phyloP scores from a whole-genome alignment of 345 rosid genomes.

The Turritis glabra region DNA sequence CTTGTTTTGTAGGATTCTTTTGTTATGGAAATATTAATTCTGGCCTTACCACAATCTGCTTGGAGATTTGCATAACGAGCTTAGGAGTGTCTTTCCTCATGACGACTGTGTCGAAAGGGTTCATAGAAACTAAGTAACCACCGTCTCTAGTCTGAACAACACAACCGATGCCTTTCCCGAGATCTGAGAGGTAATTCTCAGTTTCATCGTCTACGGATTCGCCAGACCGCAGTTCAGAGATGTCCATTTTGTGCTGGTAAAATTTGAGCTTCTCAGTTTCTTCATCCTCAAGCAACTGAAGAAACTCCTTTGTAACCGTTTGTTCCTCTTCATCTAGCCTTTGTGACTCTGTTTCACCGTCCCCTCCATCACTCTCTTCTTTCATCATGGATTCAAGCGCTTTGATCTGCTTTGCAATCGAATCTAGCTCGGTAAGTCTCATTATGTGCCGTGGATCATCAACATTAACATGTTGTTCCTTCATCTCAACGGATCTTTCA shows the following conservation, averaged over 20 bases:
- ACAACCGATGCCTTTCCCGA: slow-evolving; percentile 84
- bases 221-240: slow-evolving; percentile 47
- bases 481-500: slow-evolving; percentile 52
- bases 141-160: slow-evolving; percentile 91
- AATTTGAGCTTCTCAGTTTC: slow-evolving; percentile 42
- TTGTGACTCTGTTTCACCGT: slow-evolving; percentile 59
- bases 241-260: slow-evolving; percentile 49
- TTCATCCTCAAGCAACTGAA: slow-evolving; percentile 82
- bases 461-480: slow-evolving; percentile 53
- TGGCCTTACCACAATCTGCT: slow-evolving; percentile 59
- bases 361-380: slow-evolving; percentile 44
- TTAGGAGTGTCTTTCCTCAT: slow-evolving; percentile 77
- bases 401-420: slow-evolving; percentile 86
- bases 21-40: slow-evolving; percentile 8
- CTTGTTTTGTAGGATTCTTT: background rate
- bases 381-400: slow-evolving; percentile 89
- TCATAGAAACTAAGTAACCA: slow-evolving; percentile 86
- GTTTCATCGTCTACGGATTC: slow-evolving; percentile 52
- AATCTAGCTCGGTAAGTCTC: slow-evolving; percentile 77
- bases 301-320: slow-evolving; percentile 80
- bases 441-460: slow-evolving; percentile 59
- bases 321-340: slow-evolving; percentile 82
- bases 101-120: slow-evolving; percentile 66
- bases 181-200: slow-evolving; percentile 67
- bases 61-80: slow-evolving; percentile 90